Evolutionary conservation across 176 grass and related monocot genomes (phyloP), one percentile per base, ranked within the genome.

Genomic region (Rhipidocladum racemiflorum): DNA sequence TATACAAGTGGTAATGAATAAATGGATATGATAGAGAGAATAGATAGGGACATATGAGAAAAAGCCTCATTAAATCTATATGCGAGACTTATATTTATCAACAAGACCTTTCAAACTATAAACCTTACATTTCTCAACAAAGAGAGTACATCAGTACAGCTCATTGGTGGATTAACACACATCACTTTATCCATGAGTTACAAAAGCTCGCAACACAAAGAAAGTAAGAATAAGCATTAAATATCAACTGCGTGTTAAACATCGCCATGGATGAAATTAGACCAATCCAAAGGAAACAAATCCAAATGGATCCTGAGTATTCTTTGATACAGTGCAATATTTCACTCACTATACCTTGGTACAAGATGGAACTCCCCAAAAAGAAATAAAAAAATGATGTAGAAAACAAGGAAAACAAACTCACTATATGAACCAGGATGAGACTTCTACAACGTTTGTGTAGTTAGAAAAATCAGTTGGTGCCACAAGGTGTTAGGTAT

Each of bases 321-420:
- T 86, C 65, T 90, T 86, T 82, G 46, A n/a, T 78, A 90, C 72
- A 82, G 38, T 86, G 86, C 88, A 90, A 82, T 77, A 86, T 4
- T 82, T 72, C 81, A 78, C 72, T 81, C 78, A 14, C 65, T 90
- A 81, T 89, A 90, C 40, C 56, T 77, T 86, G 78, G 80, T 77
- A 85, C 78, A 84, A 59, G 66, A 78, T 72, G 57, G 48, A 83
- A 63, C 45, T 16, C 56, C 66, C 35, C 1, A 56, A 76, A 85
- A 81, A 30, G 12, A 54, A 65, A 51, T 7, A 60, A 78, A 53
- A 74, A 74, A 67, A 57, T 21, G 61, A 50, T 63, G 8, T 62
- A 61, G 40, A 85, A 20, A 89, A 81, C 27, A 85, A 55, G 28
- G 16, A 72, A 57, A 68, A 82, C 0, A 69, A 81, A n/a, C 35